Evolutionary conservation across 805 yeast species (phyloP), one percentile per base, ranked within the genome.

Genomic region (Teunomyces stri): DNA sequence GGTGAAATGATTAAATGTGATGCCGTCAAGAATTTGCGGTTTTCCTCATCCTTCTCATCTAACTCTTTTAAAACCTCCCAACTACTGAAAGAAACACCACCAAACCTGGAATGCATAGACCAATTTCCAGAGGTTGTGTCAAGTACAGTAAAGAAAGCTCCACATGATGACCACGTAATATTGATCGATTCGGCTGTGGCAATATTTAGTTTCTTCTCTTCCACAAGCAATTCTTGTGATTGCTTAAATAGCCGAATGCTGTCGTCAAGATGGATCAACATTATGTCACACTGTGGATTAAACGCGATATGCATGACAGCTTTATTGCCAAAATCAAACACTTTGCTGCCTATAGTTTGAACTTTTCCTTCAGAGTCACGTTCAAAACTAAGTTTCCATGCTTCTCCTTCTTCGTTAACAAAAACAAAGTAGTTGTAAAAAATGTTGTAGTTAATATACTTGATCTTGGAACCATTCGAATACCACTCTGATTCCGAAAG

Each of bases 141-240:
- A 5, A 61, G 48, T 5, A 59, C 25, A 10, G 55, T 46, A 38
- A 70, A 67, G 46, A 63, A 70, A 16, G 54, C 55, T 3, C 76
- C 78, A 49, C 68, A 59, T 1, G 69, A 61, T 1, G 76, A 60
- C 76, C 76, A 72, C 6, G 30, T 28, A 6, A 61, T 37, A 11
- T 37, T 37, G 6, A 21, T 21, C 25, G 21, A 34, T 2, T 41
- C 16, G 6, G 43, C n/a, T 5, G 10, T 11, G 2, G 16, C 5
- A 3, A 18, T 16, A 6, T 27, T 13, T 18, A 29, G 25, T 10
- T 37, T 30, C 22, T 22, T 37, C 3, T 42, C 18, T 15, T 38
- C 21, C 20, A 37, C 25, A 16, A 45, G 13, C 3, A 13, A 13
- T 6, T 43, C 40, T 5, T 34, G 46, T 12, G 48, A 45, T 9